These are phyloP conservation scores for Piromyces sp. DNA, from an alignment of 192 early-diverging fungal genomes.

Conservation along the genomic window DNA sequence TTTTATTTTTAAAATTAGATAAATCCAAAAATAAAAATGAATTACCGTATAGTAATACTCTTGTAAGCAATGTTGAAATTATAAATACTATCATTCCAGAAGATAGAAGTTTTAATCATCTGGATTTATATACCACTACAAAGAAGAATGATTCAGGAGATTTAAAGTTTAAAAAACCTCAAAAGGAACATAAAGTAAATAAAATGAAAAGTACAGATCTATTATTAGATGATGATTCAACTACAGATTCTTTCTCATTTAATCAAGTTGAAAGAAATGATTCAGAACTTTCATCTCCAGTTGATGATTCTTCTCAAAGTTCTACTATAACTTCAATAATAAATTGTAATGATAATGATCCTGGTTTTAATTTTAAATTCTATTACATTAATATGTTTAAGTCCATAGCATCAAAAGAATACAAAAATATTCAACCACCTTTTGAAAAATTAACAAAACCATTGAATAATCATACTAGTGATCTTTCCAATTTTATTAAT, in stretches of 20 bases:
- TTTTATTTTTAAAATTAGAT: too few relatives aligned
- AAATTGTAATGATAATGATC: neutral
- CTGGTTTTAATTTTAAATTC: neutral
- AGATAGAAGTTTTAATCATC: too few relatives aligned
- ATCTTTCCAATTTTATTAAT: neutral
- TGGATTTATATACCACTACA: too few relatives aligned
- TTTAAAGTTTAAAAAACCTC: neutral
- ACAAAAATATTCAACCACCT: neutral
- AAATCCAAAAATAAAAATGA: too few relatives aligned
- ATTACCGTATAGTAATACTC: too few relatives aligned
- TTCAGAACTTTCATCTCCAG: neutral
- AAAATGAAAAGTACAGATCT: neutral
- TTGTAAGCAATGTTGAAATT: too few relatives aligned
- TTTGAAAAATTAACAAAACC: conserved; percentile 2
- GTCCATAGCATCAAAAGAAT: neutral
- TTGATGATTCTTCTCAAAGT: neutral
- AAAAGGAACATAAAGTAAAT: neutral
- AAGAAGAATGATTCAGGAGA: neutral
- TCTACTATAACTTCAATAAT: neutral
- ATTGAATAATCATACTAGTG: conserved; percentile 10
- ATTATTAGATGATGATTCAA: neutral
- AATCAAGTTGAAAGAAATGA: neutral
- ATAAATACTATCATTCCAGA: too few relatives aligned
- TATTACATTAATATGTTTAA: neutral
- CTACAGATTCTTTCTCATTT: neutral